Base-by-base conservation (phyloP, 192 early-diverging fungal genomes). In the Piromyces finnis region DNA sequence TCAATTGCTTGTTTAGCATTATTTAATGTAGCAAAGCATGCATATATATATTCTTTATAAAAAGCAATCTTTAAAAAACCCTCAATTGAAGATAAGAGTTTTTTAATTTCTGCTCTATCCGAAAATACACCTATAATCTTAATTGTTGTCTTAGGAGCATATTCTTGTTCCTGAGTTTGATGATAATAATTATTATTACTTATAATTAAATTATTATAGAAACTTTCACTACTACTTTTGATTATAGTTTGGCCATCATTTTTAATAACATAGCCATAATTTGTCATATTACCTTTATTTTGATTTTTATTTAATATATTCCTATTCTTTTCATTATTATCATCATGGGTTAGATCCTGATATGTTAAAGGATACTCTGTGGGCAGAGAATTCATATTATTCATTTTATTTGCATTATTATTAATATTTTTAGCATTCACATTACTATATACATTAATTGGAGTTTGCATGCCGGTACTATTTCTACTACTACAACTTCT, bases 21-120 rank as follows among this genome's bases (percentile, higher is more conserved):
- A 30, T 81, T 79, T 29, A 81, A 27, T 28, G 36, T 29, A n/a
- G 80, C 29, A 79, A 81, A 81, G 28, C 80, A 81, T 18, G 80
- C 80, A 68, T 81, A 81, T 18, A 81, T 77, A 35, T 81, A 81
- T 77, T 81, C 80, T n/a, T 79, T 81, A 79, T 28, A 59, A 29
- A 41, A 39, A 78, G 39, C 68, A 28, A 32, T 79, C 26, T 32
- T 30, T 32, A 35, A 80, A 80, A 79, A 78, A 35, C 28, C 78
- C 30, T 79, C 80, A 79, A 68, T 80, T 80, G 77, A 81, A 11
- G 28, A 79, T 35, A 29, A 81, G n/a, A 35, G 32, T 35, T 32
- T 37, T 26, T 30, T 79, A 81, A 29, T 68, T n/a, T 68, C 51
- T 9, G 51, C 51, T 68, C 51, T 68, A n/a, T 68, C 51, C 0